phyloP scores from a whole-genome alignment of 2,329 filamentous ascomycete species.

The Aspergillus amoenus region DNA sequence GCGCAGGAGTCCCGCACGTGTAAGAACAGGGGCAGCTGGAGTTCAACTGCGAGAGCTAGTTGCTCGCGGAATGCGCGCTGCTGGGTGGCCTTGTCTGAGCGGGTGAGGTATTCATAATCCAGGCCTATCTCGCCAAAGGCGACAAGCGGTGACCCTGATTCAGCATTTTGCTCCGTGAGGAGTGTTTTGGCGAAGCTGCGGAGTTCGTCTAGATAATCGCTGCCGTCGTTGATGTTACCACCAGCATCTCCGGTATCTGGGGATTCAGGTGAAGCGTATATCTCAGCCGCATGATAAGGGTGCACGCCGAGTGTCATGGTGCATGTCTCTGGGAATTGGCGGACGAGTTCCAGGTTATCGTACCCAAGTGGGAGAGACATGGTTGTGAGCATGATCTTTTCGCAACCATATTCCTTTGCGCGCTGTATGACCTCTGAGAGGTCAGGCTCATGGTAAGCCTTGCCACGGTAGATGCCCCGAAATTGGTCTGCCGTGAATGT shows the following conservation, averaged over 20 bases:
- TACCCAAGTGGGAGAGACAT: slow-evolving; percentile 45
- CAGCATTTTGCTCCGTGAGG: slow-evolving; percentile 17
- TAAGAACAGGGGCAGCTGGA: slow-evolving; percentile 34
- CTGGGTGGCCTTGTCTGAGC: slow-evolving; percentile 45
- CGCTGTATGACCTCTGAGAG: slow-evolving; percentile 33
- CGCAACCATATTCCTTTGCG: slow-evolving; percentile 20
- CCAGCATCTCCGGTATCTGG: neutral
- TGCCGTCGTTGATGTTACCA: neutral
- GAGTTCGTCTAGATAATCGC: slow-evolving; percentile 10
- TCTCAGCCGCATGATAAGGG: slow-evolving; percentile 51
- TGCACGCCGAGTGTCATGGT: slow-evolving; percentile 52
- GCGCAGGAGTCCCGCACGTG: slow-evolving; percentile 44
- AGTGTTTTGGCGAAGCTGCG: slow-evolving; percentile 20
- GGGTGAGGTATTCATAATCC: slow-evolving; percentile 50
- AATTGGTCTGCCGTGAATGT: slow-evolving; percentile 41
- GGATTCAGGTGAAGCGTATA: slow-evolving; percentile 27
- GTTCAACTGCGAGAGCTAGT: slow-evolving; percentile 39
- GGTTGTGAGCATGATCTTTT: slow-evolving; percentile 29
- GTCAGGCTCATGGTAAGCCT: slow-evolving; percentile 50
- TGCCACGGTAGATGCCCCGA: slow-evolving; percentile 51
- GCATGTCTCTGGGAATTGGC: slow-evolving; percentile 34
- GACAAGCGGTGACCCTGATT: slow-evolving; percentile 32
- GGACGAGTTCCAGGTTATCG: slow-evolving; percentile 41
- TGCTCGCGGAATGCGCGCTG: slow-evolving; percentile 43
- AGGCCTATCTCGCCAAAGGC: slow-evolving; percentile 54